Evolutionary conservation across 225 moss, liverwort and hornwort species (phyloP).

Genomic region (Lunularia cruciata): DNA sequence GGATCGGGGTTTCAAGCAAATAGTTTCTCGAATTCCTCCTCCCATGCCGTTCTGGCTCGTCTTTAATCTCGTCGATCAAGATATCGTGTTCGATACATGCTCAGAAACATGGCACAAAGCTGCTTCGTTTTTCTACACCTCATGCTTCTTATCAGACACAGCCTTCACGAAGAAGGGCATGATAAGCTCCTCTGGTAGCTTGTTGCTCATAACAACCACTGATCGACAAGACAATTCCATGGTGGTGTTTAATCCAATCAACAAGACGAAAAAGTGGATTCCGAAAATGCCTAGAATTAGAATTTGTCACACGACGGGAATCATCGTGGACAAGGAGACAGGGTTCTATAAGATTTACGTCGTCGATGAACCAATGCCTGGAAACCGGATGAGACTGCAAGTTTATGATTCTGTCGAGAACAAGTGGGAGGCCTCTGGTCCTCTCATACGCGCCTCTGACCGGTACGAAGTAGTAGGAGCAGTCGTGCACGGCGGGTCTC

Average conservation of each 20-base stretch:
- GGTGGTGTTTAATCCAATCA: constrained; percentile 22
- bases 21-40: constrained; percentile 14
- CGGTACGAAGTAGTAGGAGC: constrained; percentile 11
- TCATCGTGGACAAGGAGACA: constrained; percentile 8
- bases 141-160: constrained; percentile 1
- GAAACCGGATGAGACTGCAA: neutral
- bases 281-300: constrained; percentile 11
- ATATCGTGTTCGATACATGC: constrained; percentile 10
- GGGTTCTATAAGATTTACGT: constrained; percentile 17
- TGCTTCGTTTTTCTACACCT: constrained; percentile 13
- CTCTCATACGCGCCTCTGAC: constrained; percentile 1
- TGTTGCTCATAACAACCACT: constrained; percentile 6
- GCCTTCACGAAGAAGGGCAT: constrained; percentile 19
- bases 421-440: constrained; percentile 5
- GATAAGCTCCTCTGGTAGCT: constrained; percentile 8
- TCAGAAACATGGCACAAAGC: constrained; percentile 10
- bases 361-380: neutral
- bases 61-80: constrained; percentile 6
- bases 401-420: constrained; percentile 11
- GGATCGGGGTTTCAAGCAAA: constrained; percentile 9
- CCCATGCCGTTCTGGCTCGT: constrained; percentile 20
- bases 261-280: constrained; percentile 13
- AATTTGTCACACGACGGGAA: constrained; percentile 13
- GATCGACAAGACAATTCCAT: constrained; percentile 9
- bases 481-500: neutral